These are phyloP conservation scores for Pouteria glomerata DNA, from an alignment of 148 eudicot species.

Conservation along the genomic window DNA sequence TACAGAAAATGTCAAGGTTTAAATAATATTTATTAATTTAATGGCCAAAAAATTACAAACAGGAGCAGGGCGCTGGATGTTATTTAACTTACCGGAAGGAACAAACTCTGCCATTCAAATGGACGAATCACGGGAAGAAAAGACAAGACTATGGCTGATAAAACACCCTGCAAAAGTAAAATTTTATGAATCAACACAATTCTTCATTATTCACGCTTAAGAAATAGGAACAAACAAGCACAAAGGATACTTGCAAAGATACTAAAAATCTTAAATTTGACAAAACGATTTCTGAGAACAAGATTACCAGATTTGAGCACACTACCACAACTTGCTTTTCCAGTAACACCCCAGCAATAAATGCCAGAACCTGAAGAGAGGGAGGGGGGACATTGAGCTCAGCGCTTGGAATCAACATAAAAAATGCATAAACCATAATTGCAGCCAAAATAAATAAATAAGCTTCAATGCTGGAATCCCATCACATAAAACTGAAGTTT, in stretches of 20 bases:
- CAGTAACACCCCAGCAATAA: conserved; percentile 77
- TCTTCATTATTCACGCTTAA: conserved; percentile 6
- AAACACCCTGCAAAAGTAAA: conserved; percentile 62
- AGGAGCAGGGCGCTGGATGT: neutral
- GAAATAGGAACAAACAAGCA: neutral
- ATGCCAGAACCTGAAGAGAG: conserved; percentile 59
- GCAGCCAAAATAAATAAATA: neutral
- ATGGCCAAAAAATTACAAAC: neutral
- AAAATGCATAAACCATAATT: conserved; percentile 3
- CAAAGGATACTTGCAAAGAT: neutral
- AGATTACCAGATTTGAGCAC: conserved; percentile 75
- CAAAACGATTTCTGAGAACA: conserved; percentile 4
- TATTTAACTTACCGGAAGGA: conserved; percentile 72
- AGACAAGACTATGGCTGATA: conserved; percentile 76
- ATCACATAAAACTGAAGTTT: neutral
- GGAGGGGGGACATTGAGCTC: neutral
- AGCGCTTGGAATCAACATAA: neutral
- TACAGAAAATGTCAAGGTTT: neutral
- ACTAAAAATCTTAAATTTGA: neutral
- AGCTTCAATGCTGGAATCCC: neutral
- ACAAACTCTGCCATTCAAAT: conserved; percentile 96
- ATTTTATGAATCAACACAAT: conserved; percentile 5
- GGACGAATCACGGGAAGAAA: conserved; percentile 82
- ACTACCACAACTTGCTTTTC: conserved; percentile 83
- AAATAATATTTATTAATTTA: neutral